Evolutionary conservation across 352 stramenopile genomes (phyloP), one percentile per base, ranked within the genome.

Genomic region (Pythium biforme): DNA sequence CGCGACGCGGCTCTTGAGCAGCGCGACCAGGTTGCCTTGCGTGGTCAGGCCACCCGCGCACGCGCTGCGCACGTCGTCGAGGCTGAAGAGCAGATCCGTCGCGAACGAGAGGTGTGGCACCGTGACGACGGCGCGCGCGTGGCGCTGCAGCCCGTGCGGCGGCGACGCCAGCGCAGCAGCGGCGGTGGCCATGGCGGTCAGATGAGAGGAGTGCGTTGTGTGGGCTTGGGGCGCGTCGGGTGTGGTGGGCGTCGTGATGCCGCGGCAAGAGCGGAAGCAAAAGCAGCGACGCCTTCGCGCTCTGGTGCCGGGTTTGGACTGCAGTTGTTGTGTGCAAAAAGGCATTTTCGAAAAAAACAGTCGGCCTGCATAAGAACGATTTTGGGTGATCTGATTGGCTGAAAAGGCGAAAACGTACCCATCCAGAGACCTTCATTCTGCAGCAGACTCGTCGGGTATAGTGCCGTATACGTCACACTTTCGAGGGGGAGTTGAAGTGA

Each of bases 1-100:
- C 22, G 70, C 73, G 17, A 95, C 76, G 59, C 86, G 86, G 49
- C 70, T 81, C 58, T 86, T 87, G 20, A 95, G 72, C 69, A 95
- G 69, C 40, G 70, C 61, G 43, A 95, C 55, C 27, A 92, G 68
- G 48, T 76, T 84, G 14, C 54, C 61, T 41, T 93, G 84, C 8
- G 79, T 77, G 22, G 73, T 31, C n/a, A 92, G 69, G 6, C 80
- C 77, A 10, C 64, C 40, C 3, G 43, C 70, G 52, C 80, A 89
- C 26, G 74, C 62, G 9, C 62, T 64, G 27, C 73, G 75, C 4
- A 94, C 85, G 1, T 86, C 79, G 19, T 92, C 81, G 22, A 92
- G 48, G 48, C 87, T 86, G 59, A 92, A 94, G 50, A 94, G 76
- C 25, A 94, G 69, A 53, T 92, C 81, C 1, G 81, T 89, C 33